Percentiles rank a stretch among this genome's conserved stretches.
phyloP scores from a whole-genome alignment of 306 rosid genomes.

The Begonia loranthoides region DNA sequence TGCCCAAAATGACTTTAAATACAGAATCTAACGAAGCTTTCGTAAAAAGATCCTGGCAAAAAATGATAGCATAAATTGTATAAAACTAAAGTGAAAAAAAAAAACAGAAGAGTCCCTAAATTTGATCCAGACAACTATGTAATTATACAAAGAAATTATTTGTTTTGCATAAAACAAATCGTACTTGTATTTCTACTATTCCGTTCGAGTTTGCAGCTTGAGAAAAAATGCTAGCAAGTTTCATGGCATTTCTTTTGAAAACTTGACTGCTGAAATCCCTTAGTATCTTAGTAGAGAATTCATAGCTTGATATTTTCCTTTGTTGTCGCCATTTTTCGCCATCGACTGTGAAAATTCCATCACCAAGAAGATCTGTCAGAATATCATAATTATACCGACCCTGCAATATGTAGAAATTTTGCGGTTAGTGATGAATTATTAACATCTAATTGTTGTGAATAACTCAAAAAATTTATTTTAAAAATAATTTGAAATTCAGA shows the following conservation, averaged over 20 bases:
- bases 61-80: background rate
- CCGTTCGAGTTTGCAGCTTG: slow-evolving; percentile 8
- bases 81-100: too few relatives aligned
- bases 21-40: slow-evolving; percentile 21
- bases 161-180: background rate
- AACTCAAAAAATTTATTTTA: too few relatives aligned
- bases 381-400: slow-evolving; percentile 12
- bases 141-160: too few relatives aligned
- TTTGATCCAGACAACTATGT: too few relatives aligned
- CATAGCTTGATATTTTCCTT: slow-evolving; percentile 21
- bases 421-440: background rate
- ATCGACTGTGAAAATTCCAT: slow-evolving; percentile 18
- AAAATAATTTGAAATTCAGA: too few relatives aligned
- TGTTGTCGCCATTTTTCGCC: slow-evolving; percentile 21
- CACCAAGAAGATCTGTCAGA: slow-evolving; percentile 11
- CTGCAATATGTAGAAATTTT: background rate
- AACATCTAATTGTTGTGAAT: too few relatives aligned
- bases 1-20: slow-evolving; percentile 11
- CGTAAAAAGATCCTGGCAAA: slow-evolving; percentile 17
- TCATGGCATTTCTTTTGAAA: slow-evolving; percentile 14
- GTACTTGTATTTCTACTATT: slow-evolving; percentile 14
- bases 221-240: slow-evolving; percentile 15
- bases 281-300: slow-evolving; percentile 18
- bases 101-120: too few relatives aligned
- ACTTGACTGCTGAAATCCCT: slow-evolving; percentile 17